Base-by-base conservation (phyloP, 495 filamentous ascomycete species). In the Penicillium arizonense region DNA sequence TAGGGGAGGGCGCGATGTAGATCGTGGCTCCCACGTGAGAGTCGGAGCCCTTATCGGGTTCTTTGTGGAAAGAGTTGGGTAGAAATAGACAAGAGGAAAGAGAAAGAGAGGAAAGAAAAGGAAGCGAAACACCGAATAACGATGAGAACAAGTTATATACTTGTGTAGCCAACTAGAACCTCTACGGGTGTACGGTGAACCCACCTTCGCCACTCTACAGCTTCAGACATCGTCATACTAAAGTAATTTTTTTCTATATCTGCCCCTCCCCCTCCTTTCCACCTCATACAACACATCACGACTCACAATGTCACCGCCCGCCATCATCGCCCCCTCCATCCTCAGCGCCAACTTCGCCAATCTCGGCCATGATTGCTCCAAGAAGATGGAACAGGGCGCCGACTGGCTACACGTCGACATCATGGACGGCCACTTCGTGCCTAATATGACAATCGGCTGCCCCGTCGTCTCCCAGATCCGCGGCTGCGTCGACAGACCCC, bases 371-470 rank as follows among this genome's bases (percentile, higher is more conserved):
- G 94, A 88, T 69, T 98, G 94, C 74, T 82, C 82, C 16, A 76
- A 80, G 48, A 96, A 88, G 49, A 96, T 98, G 55, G 76, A 77
- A 20, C 77, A 89, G 44, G 89, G 90, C 39, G 88, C 91, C 50
- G 88, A 96, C 77, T 97, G 94, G 73, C 66, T 77, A 34, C 73
- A 76, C 49, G 81, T 91, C 58, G 88, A 96, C 68, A 93, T 94
- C 69, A 96, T 93, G 91, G 93, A 97, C 68, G 63, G 95, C 50
- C 94, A 98, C 71, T 98, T 98, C 65, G 94, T 98, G 8, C 94
- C 94, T 4, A 98, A 98, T 74, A 91, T 98, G 68, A 97, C 94
- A 44, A 96, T 97, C 68, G 94, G 94, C 38, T 86, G 88, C 13
- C 94, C 94, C 6, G 91, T 97, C 18, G 94, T 98, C 8, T 91